A percentile compares a stretch with the other conserved stretches of the same genome.
These are phyloP conservation scores for Larix kaempferi DNA, from an alignment of 75 land plant genomes.

Conservation along the genomic window DNA sequence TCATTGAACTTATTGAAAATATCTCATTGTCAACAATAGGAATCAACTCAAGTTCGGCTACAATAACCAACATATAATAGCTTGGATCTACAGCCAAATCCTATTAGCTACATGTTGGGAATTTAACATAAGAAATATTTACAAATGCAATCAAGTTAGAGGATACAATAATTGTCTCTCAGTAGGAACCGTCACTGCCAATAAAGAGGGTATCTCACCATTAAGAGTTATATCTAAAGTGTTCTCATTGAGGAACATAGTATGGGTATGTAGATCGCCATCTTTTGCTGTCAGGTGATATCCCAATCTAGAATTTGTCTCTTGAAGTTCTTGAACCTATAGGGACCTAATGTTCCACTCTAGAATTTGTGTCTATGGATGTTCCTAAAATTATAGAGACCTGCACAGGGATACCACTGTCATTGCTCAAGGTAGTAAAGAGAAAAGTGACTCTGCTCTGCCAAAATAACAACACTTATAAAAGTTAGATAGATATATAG, in stretches of 20 bases:
- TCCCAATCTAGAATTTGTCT: constrained; percentile 8
- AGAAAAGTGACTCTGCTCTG: constrained; percentile 75
- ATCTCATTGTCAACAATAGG: neutral
- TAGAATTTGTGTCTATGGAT: too few relatives aligned
- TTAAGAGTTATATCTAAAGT: constrained; percentile 21
- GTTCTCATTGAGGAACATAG: constrained; percentile 52
- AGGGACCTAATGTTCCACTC: too few relatives aligned
- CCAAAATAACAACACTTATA: neutral
- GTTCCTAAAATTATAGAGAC: neutral
- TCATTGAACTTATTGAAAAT: neutral
- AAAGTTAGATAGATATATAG: neutral
- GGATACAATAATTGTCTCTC: constrained; percentile 27
- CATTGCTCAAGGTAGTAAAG: constrained; percentile 49
- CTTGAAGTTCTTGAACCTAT: constrained; percentile 7
- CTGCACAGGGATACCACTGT: constrained; percentile 28
- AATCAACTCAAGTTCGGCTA: neutral
- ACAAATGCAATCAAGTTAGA: constrained; percentile 66
- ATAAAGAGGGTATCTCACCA: constrained; percentile 37
- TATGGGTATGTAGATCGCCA: constrained; percentile 39
- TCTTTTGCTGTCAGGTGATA: constrained; percentile 50
- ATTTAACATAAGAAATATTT: constrained; percentile 34
- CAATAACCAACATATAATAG: neutral
- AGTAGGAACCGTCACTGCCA: constrained; percentile 14
- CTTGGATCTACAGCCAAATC: constrained; percentile 15
- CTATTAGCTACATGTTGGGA: constrained; percentile 32